phyloP scores from a whole-genome alignment of 169 alveolate species.

The Miamiensis avidus region DNA sequence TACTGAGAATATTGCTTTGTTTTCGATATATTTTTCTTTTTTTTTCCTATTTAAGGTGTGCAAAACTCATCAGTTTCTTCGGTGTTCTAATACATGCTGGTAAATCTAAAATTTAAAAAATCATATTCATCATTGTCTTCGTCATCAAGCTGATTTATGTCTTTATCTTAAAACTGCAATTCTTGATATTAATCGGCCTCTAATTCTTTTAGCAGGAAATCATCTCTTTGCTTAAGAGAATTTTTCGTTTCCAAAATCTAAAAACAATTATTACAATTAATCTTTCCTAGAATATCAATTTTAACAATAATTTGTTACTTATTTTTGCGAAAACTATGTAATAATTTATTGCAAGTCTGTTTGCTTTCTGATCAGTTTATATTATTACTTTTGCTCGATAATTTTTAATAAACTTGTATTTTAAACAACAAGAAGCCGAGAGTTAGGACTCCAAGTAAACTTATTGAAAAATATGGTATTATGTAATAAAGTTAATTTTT shows the following conservation, averaged over 20 bases:
- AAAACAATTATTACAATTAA: background rate
- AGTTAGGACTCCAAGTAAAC: background rate
- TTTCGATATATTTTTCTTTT: background rate
- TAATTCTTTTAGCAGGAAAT: background rate
- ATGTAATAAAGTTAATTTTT: too few species aligned
- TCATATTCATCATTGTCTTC: background rate
- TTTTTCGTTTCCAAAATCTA: background rate
- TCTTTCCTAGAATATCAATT: background rate
- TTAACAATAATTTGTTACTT: background rate
- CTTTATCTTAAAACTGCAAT: background rate
- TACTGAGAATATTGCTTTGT: background rate
- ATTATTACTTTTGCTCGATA: background rate
- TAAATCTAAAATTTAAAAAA: too few species aligned
- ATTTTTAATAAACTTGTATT: too few species aligned
- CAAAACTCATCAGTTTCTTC: background rate
- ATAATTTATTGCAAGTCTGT: background rate
- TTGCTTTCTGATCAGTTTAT: too few species aligned
- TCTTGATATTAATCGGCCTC: background rate
- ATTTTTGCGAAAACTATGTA: background rate
- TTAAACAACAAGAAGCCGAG: background rate
- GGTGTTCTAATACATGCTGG: background rate
- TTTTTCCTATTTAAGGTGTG: background rate
- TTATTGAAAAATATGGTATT: too few species aligned
- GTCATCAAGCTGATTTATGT: background rate
- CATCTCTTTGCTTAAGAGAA: background rate